These are phyloP conservation scores for Ramaria rubella DNA, from an alignment of 768 basidiomycete genomes.

Conservation along the genomic window DNA sequence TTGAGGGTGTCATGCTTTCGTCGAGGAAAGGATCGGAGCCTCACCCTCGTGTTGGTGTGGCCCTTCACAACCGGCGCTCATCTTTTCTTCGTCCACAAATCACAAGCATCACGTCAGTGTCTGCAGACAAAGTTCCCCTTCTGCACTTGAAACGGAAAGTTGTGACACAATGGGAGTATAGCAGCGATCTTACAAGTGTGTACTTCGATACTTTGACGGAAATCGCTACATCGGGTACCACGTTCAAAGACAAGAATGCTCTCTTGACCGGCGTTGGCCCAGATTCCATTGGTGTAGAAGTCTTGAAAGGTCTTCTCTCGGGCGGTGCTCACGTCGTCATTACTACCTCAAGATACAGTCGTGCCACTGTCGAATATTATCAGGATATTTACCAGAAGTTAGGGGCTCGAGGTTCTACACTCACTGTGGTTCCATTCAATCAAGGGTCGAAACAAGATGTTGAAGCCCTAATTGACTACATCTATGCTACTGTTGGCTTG, in stretches of 20 bases:
- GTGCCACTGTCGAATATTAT: constrained; percentile 95
- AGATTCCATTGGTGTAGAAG: constrained; percentile 96
- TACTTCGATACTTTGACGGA: constrained; percentile 97
- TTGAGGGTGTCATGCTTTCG: constrained; percentile 93
- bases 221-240: constrained; percentile 96
- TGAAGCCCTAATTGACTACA: constrained; percentile 96
- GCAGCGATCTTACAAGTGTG: constrained; percentile 89
- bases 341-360: constrained; percentile 96
- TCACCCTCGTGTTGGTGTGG: constrained; percentile 41
- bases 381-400: constrained; percentile 95
- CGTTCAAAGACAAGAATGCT: constrained; percentile 99
- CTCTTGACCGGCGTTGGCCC: constrained; percentile 96
- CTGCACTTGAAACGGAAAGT: constrained; percentile 97
- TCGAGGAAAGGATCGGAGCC: constrained; percentile 74
- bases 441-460: constrained; percentile 99
- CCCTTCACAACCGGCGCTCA: constrained; percentile 83
- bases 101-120: constrained; percentile 61
- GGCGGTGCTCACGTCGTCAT: constrained; percentile 96
- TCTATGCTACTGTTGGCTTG: constrained; percentile 90
- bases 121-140: constrained; percentile 87
- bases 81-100: constrained; percentile 94
- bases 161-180: constrained; percentile 93
- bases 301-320: constrained; percentile 92
- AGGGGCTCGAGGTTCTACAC: constrained; percentile 91
- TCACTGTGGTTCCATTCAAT: constrained; percentile 98